Conservation (phyloP, 441 rosid species). For the Populus hybrid region DNA sequence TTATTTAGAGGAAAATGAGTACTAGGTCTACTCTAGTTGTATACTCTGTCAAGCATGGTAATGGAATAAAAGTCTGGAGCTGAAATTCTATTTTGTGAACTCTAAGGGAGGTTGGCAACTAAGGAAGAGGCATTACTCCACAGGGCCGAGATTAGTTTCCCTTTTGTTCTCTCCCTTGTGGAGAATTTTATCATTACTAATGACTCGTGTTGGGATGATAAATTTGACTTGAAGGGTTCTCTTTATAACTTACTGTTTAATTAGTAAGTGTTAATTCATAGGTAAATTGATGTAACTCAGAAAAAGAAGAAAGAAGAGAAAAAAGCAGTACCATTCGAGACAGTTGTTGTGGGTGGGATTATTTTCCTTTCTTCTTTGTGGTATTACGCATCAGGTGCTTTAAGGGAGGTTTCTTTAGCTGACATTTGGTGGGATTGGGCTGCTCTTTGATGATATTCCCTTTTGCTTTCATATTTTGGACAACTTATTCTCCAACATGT, state of each 20-base stretch:
- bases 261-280: neutral
- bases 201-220: neutral
- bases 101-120: neutral
- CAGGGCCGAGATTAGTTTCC: neutral
- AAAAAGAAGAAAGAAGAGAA: neutral
- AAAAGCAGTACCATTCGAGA: neutral
- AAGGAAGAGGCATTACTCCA: neutral
- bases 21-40: too few relatives aligned
- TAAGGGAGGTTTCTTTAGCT: neutral
- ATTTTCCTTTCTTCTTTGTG: neutral
- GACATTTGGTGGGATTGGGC: neutral
- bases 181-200: neutral
- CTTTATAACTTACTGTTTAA: neutral
- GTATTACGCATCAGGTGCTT: neutral
- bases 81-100: neutral
- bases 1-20: too few relatives aligned
- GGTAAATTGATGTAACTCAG: neutral
- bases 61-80: neutral
- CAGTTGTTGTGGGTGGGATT: neutral
- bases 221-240: neutral
- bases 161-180: neutral
- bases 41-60: neutral
- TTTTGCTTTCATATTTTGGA: neutral
- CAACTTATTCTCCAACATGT: neutral
- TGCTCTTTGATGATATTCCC: neutral